phyloP scores from a whole-genome alignment of 2,329 filamentous ascomycete species.

The Epichloe aotearoae region DNA sequence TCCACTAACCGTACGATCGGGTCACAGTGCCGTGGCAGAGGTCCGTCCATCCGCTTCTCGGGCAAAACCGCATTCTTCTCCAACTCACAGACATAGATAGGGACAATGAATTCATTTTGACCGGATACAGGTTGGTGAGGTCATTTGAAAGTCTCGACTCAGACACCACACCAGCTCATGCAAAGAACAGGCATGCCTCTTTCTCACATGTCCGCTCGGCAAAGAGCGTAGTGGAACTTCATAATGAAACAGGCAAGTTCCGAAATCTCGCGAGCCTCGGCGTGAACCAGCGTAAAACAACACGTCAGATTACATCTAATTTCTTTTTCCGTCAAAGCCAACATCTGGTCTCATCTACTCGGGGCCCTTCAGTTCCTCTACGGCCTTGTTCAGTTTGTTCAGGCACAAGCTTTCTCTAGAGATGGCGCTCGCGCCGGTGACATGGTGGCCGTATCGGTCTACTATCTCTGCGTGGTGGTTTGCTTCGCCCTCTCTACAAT shows the following conservation, averaged over 20 bases:
- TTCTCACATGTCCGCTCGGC: constrained; percentile 8
- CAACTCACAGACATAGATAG: neutral
- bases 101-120: neutral
- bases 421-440: constrained; percentile 4
- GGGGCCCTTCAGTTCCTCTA: constrained; percentile 12
- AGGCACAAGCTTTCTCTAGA: neutral
- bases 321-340: constrained; percentile 7
- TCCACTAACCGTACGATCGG: no score
- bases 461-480: constrained; percentile 13
- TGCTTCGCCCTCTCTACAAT: constrained; percentile 13
- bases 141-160: no score
- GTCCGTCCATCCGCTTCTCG: no score
- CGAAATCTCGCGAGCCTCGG: no score
- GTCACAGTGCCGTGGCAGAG: no score
- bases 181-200: constrained; percentile 7
- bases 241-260: constrained; percentile 11
- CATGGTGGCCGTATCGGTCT: constrained; percentile 9
- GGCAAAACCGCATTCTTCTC: no score
- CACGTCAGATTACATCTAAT: no score
- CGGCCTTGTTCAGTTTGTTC: constrained; percentile 8
- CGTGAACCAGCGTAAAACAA: no score
- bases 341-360: constrained; percentile 19
- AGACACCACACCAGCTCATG: neutral
- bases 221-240: constrained; percentile 9
- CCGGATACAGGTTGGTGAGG: neutral